Evolutionary conservation across 495 filamentous ascomycete species (phyloP).

Genomic region (Apiosordaria backusii): DNA sequence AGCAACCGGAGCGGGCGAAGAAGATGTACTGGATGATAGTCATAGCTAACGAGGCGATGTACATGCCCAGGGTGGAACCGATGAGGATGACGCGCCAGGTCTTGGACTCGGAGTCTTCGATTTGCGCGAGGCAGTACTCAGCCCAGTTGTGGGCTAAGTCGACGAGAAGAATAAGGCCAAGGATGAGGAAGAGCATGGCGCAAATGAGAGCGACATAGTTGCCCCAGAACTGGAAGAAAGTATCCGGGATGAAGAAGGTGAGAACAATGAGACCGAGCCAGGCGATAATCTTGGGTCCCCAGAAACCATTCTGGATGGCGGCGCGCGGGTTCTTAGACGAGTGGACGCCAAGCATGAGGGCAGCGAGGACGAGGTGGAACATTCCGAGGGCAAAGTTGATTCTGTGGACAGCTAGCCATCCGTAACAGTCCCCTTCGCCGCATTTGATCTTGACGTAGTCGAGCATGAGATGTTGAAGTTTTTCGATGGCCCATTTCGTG

Average conservation of each 20-base stretch:
- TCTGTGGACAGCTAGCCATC: slow-evolving; percentile 92
- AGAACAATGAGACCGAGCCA: slow-evolving; percentile 85
- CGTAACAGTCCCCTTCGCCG: slow-evolving; percentile 85
- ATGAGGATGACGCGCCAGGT: slow-evolving; percentile 83
- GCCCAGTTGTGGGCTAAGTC: slow-evolving; percentile 98
- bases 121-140: slow-evolving; percentile 89
- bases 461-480: slow-evolving; percentile 82
- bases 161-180: slow-evolving; percentile 88
- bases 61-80: slow-evolving; percentile 92
- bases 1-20: slow-evolving; percentile 78
- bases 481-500: slow-evolving; percentile 96
- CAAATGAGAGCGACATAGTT: slow-evolving; percentile 86
- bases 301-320: slow-evolving; percentile 89
- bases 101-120: slow-evolving; percentile 81
- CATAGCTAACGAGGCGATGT: slow-evolving; percentile 82
- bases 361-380: slow-evolving; percentile 82
- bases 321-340: slow-evolving; percentile 85
- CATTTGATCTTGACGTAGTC: slow-evolving; percentile 95
- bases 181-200: slow-evolving; percentile 89
- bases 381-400: slow-evolving; percentile 96
- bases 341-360: slow-evolving; percentile 80
- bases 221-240: slow-evolving; percentile 93
- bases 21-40: slow-evolving; percentile 97
- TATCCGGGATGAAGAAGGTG: slow-evolving; percentile 92
- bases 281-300: slow-evolving; percentile 73